Evolutionary conservation across 352 stramenopile species (phyloP).

Genomic region (Phytophthora sansomeana): DNA sequence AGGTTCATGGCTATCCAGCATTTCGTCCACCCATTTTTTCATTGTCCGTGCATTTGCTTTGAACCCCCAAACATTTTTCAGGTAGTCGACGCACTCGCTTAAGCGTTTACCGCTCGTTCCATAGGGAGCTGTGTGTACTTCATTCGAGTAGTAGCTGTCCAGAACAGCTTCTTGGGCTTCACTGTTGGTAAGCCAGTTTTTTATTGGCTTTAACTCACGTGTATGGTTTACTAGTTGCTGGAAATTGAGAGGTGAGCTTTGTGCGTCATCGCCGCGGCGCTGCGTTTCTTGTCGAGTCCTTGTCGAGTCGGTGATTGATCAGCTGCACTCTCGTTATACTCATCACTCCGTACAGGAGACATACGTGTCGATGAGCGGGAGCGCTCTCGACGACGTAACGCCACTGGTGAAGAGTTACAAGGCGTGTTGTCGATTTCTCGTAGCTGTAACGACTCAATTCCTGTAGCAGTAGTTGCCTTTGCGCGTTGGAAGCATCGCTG

Average conservation of each 20-base stretch:
- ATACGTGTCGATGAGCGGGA: neutral
- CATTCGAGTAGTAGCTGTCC: neutral
- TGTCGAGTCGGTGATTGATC: neutral
- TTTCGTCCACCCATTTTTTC: slow-evolving; percentile 2
- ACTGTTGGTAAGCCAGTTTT: slow-evolving; percentile 2
- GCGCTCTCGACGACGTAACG: too few species aligned
- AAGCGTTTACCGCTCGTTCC: neutral
- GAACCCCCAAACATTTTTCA: neutral
- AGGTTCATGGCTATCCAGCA: neutral
- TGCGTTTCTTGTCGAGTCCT: too few species aligned
- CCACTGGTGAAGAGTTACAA: too few species aligned
- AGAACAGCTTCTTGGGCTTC: slow-evolving; percentile 1
- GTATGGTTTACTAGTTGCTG: slow-evolving; percentile 1
- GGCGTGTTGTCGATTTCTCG: too few species aligned
- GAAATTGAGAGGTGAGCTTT: neutral
- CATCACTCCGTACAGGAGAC: neutral
- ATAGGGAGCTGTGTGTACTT: neutral
- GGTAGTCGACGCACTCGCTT: neutral
- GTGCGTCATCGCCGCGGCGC: too few species aligned
- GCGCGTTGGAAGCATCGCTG: neutral
- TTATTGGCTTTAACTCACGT: neutral
- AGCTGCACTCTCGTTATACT: neutral
- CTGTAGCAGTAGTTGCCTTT: too few species aligned
- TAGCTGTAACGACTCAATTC: neutral
- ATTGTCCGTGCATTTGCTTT: neutral